Evolutionary conservation across 495 filamentous ascomycete genomes (phyloP).

Genomic region (Xylaria nigripes): DNA sequence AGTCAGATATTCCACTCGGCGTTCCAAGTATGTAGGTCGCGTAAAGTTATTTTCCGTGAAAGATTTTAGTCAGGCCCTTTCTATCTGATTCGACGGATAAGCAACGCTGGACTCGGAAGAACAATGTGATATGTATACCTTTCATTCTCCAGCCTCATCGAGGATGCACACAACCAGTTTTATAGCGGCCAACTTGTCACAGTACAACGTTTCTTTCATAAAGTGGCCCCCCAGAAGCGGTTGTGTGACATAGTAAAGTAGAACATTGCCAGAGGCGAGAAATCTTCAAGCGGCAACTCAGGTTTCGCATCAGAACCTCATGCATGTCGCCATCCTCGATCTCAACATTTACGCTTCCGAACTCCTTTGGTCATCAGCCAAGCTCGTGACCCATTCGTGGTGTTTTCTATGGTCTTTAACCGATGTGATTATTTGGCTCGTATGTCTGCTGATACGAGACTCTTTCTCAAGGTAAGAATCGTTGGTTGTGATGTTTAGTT

Average conservation of each 20-base stretch:
- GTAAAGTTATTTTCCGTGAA: no score
- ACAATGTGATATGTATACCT: not conserved
- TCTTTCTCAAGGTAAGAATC: no score
- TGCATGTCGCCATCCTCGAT: not conserved
- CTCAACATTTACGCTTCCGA: not conserved
- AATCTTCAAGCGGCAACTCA: not conserved
- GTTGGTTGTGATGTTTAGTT: no score
- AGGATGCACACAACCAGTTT: not conserved
- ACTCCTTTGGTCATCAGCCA: not conserved
- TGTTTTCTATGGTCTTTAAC: not conserved
- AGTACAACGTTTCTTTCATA: not conserved
- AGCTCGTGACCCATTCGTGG: not conserved
- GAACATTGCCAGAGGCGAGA: not conserved
- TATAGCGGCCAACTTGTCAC: not conserved
- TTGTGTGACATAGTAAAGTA: not conserved
- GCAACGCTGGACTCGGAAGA: not conserved
- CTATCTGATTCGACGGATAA: no score
- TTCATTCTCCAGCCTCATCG: not conserved
- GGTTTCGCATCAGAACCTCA: not conserved
- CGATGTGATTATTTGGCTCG: not conserved
- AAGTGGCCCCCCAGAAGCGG: not conserved
- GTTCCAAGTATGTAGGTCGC: no score
- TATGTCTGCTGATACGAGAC: not conserved
- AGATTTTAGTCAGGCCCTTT: no score
- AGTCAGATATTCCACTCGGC: no score